A percentile compares a stretch with the other conserved stretches of the same genome.
Evolutionary conservation across 1,284 basidiomycete species (phyloP).

Genomic region (Ganoderma lingzhi): DNA sequence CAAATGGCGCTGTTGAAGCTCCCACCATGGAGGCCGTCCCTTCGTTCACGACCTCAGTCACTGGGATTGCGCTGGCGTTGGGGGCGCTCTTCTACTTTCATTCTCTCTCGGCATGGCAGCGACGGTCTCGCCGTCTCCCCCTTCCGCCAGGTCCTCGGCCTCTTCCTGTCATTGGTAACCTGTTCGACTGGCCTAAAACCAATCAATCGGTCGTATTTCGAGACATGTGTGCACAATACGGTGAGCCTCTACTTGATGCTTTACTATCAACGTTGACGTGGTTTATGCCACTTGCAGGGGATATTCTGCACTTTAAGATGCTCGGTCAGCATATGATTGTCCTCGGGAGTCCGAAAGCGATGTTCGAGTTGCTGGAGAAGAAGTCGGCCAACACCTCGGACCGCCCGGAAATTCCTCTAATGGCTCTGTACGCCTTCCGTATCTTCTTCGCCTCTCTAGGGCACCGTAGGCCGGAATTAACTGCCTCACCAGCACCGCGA

Average conservation of each 20-base stretch:
- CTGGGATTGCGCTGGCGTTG: background rate
- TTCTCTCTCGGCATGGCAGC: background rate
- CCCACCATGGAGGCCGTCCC: background rate
- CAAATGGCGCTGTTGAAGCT: no score
- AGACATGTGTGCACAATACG: conserved; percentile 12
- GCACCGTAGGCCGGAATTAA: background rate
- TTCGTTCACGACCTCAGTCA: background rate
- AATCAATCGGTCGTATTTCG: conserved; percentile 4
- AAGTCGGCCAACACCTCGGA: conserved; percentile 11
- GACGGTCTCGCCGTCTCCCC: background rate
- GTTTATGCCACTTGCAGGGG: background rate
- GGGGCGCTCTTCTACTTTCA: background rate
- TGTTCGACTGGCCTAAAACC: conserved; percentile 7
- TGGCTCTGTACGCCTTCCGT: background rate
- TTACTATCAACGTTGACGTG: background rate
- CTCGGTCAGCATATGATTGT: conserved; percentile 9
- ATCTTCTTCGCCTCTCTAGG: background rate
- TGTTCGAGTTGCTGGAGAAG: conserved; percentile 8
- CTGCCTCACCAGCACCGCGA: conserved; percentile 7
- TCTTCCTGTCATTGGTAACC: conserved; percentile 13
- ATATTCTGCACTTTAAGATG: background rate
- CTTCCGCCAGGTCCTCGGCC: conserved; percentile 17
- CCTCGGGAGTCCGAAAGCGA: conserved; percentile 5
- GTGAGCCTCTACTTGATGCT: background rate
- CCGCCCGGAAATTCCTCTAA: background rate